Evolutionary conservation across 306 rosid species (phyloP), one percentile per base, ranked within the genome.

Genomic region (Trifolium dubium): DNA sequence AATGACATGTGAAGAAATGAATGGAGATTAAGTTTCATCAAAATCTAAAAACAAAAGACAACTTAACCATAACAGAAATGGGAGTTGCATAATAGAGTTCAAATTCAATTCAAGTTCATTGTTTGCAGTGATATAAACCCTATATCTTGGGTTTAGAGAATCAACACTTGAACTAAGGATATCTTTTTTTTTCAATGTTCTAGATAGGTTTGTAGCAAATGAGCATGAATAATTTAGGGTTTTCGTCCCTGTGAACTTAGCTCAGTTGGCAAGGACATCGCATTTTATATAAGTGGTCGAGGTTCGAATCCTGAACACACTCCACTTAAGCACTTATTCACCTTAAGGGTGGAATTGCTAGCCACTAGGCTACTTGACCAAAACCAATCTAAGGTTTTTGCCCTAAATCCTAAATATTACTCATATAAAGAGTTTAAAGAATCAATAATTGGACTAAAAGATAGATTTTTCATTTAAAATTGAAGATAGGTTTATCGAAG

Each of bases 91-190:
- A 63, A 1, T 32, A 10, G 18, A 41, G 19, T 37, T 65, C 6
- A 65, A 65, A 65, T 40, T 65, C 15, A 65, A 46, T 28, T 28
- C 58, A 29, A 67, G 14, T 44, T 67, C 28, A 29, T 8, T 44
- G 13, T 67, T 66, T 13, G 50, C 39, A 14, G 8, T 66, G n/a
- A 64, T 64, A 6, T 13, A 13, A 5, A 47, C 53, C 53, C 18
- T 3, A 47, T 5, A 47, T 14, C 13, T n/a, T 5, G 18, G 18
- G 17, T 47, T 47, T 14, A 49, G n/a, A 49, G 19, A 49, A 49
- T 5, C 19, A 49, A 49, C 18, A 14, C 18, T 14, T 13, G 18
- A 8, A 47, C 17, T 2, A 47, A 47, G 8, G 55, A 50, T 15
- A 50, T 10, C 5, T 2, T n/a, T 5, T 15, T n/a, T n/a, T n/a